Base-by-base conservation (phyloP, 495 filamentous ascomycete species). In the Neurospora sp. region DNA sequence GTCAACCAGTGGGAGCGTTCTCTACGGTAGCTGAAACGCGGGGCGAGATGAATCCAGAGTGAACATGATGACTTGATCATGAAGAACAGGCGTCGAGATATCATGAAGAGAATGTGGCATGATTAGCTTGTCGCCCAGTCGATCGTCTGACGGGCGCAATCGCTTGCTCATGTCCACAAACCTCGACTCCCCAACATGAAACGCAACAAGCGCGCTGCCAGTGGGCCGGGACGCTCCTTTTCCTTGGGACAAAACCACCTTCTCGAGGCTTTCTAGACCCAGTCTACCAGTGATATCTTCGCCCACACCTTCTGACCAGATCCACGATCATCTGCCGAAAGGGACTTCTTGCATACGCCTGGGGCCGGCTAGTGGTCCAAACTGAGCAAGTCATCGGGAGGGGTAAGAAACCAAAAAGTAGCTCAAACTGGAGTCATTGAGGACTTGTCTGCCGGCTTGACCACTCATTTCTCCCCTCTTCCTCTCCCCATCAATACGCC, bases 131-230 rank as follows among this genome's bases (percentile, higher is more conserved):
- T 31, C 69, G 35, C 42, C 31, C n/a, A 40, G 35, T 54, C 42
- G 41, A 60, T 20, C 74, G 20, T 70, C 69, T n/a, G 38, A 20
- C 39, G 46, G 46, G 72, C 39, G 66, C 66, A 76, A 38, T 73
- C 73, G 75, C 35, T 70, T 40, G 72, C 74, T 78, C 76, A 73
- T 77, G 10, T 18, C 37, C 42, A 72, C 70, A 70, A 66, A 72
- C 70, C 72, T 44, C 72, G 23, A 35, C 39, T 23, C 44, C 70
- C 74, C 54, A 77, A 80, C 79, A 62, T 82, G 80, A 80, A 82
- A 82, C 80, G 72, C 70, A 80, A 76, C 76, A 80, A 79, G 80
- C 79, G 80, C 80, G 79, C 75, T 73, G 74, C 27, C 74, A 60
- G 42, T 42, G 71, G 62, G 42, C 41, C 44, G 38, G 41, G 44